Conservation (phyloP, 176 grass and related monocot genomes). For the Hyparrhenia diplandra region DNA sequence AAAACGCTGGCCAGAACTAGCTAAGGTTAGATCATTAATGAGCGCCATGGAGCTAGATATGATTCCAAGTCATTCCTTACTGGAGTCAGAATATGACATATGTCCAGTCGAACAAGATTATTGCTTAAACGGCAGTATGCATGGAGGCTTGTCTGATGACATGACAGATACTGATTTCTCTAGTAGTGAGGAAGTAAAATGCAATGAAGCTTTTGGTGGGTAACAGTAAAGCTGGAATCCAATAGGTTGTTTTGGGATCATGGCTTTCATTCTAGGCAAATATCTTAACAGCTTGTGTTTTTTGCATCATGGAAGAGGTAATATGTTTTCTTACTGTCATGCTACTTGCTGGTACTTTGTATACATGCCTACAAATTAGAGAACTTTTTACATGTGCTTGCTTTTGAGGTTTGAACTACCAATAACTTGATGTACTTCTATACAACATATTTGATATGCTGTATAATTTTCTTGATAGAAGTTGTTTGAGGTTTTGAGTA, state of each 20-base stretch:
- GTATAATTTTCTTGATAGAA: neutral
- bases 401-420: neutral
- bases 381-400: neutral
- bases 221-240: neutral
- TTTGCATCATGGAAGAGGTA: neutral
- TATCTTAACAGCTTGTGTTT: neutral
- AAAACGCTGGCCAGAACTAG: slow-evolving; percentile 56
- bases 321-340: neutral
- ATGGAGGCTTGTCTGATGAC: slow-evolving; percentile 7
- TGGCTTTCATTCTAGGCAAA: neutral
- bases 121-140: neutral
- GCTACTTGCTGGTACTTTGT: neutral
- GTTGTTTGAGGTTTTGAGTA: neutral
- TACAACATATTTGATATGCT: neutral
- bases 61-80: slow-evolving; percentile 45
- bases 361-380: neutral
- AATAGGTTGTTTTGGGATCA: neutral
- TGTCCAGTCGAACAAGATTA: slow-evolving; percentile 6
- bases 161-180: slow-evolving; percentile 38
- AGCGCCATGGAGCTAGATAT: slow-evolving; percentile 42
- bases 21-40: slow-evolving; percentile 56
- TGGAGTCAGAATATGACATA: slow-evolving; percentile 26
- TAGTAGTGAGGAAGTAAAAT: slow-evolving; percentile 44
- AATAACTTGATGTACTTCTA: neutral
- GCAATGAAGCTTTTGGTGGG: slow-evolving; percentile 36